A percentile compares a stretch with the other conserved stretches of the same genome.
phyloP scores from a whole-genome alignment of 176 grass and related monocot species.

The Miscanthus lutarioriparius region DNA sequence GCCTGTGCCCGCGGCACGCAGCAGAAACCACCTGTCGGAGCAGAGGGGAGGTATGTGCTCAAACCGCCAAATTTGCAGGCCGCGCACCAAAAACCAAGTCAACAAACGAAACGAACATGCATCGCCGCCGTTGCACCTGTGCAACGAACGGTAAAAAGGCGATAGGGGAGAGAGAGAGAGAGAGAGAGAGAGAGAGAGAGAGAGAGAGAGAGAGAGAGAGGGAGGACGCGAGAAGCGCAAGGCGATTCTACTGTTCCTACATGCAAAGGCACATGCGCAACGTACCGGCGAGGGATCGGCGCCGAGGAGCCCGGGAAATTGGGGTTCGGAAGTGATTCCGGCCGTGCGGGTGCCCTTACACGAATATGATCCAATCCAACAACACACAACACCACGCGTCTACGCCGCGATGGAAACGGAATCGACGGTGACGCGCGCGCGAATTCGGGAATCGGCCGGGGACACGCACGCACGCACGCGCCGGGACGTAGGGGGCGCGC shows the following conservation, averaged over 20 bases:
- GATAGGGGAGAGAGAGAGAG: no score
- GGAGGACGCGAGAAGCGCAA: background rate
- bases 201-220: no score
- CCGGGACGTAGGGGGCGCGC: background rate
- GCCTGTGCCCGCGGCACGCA: background rate
- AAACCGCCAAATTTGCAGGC: constrained; percentile 19
- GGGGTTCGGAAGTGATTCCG: background rate
- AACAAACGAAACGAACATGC: background rate
- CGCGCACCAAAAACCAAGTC: constrained; percentile 6
- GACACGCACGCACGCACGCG: background rate
- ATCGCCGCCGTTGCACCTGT: constrained; percentile 9
- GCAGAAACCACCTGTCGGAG: constrained; percentile 6
- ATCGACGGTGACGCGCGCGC: background rate
- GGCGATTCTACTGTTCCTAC: background rate
- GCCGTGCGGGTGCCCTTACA: background rate
- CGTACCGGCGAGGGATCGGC: background rate
- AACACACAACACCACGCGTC: background rate
- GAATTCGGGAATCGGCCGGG: background rate
- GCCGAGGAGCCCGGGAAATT: background rate
- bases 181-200: no score
- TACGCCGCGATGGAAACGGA: background rate
- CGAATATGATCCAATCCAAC: background rate
- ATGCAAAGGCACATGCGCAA: background rate
- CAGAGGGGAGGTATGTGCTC: background rate
- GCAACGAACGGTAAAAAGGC: background rate